Evolutionary conservation across 176 grass and related monocot species (phyloP), one percentile per base, ranked within the genome.

Genomic region (Oryza longistaminata): DNA sequence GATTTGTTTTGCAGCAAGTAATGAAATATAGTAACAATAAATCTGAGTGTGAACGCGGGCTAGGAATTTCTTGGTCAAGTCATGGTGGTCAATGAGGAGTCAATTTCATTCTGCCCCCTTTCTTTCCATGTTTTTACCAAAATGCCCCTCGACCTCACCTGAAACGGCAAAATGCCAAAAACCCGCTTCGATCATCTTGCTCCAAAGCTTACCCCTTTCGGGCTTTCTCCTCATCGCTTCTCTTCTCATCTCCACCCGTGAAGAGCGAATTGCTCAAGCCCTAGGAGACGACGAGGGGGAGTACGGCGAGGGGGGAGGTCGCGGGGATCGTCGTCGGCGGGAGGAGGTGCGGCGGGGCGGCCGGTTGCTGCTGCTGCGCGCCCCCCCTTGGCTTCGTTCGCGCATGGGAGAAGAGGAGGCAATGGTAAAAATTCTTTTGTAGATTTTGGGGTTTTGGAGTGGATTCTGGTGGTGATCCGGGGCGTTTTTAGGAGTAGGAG

Each of bases 351-450:
- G 35, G 35, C 35, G 35, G 5, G 35, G 35, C 16, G 17, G 29
- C 29, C 2, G 29, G 29, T 31, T 31, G 29, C 29, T 31, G 29
- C 29, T 31, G 29, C 29, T 31, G 29, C 29, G 29, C 29, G 10
- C 15, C 49, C 40, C 40, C 25, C 76, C 16, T 68, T 37, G n/a
- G 25, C 62, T 68, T 66, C 77, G 77, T 48, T 29, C 62, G 45
- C 25, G 40, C 40, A 27, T 64, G 40, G 62, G 64, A 48, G 40
- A 40, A 44, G 26, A n/a, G 42, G 31, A 49, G 58, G 21, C 44
- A 49, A 80, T 45, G 76, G 60, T 78, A 21, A 66, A 79, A 33
- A 33, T 45, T 33, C 64, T 80, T 25, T 50, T 14, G 7, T 43
- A 2, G 11, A 9, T 3, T 1, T 5, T 9, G 9, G 15, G 19